Evolutionary conservation across 768 basidiomycete genomes (phyloP).

Genomic region (Collybia mongolica): DNA sequence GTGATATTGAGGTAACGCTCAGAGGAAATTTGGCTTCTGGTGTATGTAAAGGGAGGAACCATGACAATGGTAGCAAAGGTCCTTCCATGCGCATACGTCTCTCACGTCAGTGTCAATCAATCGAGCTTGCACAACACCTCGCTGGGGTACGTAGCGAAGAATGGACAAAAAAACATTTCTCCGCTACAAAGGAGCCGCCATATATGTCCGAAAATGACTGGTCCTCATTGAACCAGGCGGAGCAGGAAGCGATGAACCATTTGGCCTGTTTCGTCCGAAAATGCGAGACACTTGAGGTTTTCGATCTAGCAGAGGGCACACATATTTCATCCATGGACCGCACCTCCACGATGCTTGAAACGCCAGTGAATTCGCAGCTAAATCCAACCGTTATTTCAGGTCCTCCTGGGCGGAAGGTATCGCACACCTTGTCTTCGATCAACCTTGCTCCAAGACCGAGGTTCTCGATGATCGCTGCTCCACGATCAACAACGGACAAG

Average conservation of each 20-base stretch:
- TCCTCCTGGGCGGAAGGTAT: not conserved
- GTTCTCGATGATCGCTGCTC: not conserved
- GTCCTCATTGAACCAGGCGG: conserved; percentile 21
- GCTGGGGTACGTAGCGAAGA: conserved; percentile 30
- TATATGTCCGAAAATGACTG: conserved; percentile 21
- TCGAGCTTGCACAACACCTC: conserved; percentile 35
- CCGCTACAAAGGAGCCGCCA: conserved; percentile 16
- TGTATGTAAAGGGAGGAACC: too few relatives aligned
- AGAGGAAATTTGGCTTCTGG: not conserved
- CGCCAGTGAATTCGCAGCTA: not conserved
- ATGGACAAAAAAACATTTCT: conserved; percentile 36
- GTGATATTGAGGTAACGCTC: conserved; percentile 46
- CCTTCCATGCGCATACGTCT: conserved; percentile 36
- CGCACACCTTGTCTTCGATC: not conserved
- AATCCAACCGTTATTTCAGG: not conserved
- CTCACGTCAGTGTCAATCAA: conserved; percentile 25
- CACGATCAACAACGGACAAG: not conserved
- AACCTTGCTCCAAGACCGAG: not conserved
- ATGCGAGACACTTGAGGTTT: conserved; percentile 19
- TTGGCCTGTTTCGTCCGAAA: conserved; percentile 22
- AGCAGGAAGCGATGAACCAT: conserved; percentile 22
- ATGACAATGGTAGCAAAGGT: not conserved
- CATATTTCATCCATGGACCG: not conserved
- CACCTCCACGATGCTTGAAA: not conserved
- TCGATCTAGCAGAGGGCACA: conserved; percentile 2